phyloP scores from a whole-genome alignment of 306 rosid species.

The Begonia fuchsioides region DNA sequence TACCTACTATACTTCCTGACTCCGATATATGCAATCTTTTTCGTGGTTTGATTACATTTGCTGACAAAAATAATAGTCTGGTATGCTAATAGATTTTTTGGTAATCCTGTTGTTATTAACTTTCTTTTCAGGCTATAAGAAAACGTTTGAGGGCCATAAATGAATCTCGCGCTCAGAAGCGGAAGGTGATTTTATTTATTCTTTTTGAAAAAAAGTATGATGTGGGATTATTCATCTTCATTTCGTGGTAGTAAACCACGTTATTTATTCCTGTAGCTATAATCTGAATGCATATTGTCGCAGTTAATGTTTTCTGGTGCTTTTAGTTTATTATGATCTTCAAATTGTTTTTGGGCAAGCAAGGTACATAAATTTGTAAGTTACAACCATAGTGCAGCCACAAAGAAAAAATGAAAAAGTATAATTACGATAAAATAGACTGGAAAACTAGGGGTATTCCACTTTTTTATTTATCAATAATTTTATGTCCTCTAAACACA shows the following conservation, averaged over 20 bases:
- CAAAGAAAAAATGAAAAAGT: no score
- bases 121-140: constrained; percentile 56
- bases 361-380: constrained; percentile 3
- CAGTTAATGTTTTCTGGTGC: not conserved
- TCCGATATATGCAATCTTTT: not conserved
- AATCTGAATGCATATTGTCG: constrained; percentile 1
- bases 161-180: constrained; percentile 88
- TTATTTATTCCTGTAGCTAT: not conserved
- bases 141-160: constrained; percentile 82
- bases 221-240: not conserved
- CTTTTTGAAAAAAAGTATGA: constrained; percentile 5
- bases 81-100: no score
- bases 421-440: no score
- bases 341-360: constrained; percentile 11
- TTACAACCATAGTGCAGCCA: no score
- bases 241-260: constrained; percentile 1
- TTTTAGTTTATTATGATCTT: constrained; percentile 1
- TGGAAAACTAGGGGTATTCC: no score
- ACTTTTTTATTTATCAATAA: no score
- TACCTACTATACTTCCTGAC: no score
- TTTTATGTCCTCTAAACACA: no score
- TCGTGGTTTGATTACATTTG: no score
- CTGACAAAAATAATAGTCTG: no score
- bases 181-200: constrained; percentile 57
- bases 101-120: no score